phyloP scores from a whole-genome alignment of 2,329 filamentous ascomycete species.

The Penicillium corylophilum region DNA sequence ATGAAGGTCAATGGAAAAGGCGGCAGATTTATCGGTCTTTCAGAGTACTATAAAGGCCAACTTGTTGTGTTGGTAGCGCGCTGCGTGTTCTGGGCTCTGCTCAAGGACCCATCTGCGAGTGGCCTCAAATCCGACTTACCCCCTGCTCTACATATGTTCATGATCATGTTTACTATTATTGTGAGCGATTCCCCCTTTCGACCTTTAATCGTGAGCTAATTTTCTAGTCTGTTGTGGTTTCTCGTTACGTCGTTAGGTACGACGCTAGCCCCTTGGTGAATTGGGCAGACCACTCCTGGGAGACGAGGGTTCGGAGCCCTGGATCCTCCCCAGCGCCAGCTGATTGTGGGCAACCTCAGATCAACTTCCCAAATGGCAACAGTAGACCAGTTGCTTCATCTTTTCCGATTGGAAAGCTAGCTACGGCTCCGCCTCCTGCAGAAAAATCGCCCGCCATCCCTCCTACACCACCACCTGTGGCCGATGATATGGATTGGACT shows the following conservation, averaged over 20 bases:
- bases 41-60: constrained; percentile 49
- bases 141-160: constrained; percentile 40
- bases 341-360: constrained; percentile 14
- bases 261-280: constrained; percentile 43
- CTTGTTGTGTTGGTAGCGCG: constrained; percentile 46
- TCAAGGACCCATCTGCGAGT: constrained; percentile 40
- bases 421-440: constrained; percentile 25
- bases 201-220: constrained; percentile 20
- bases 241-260: constrained; percentile 39
- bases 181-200: constrained; percentile 22
- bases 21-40: constrained; percentile 43
- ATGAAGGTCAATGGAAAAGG: constrained; percentile 43
- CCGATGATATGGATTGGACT: constrained; percentile 52
- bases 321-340: constrained; percentile 17
- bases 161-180: constrained; percentile 41
- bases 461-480: constrained; percentile 41
- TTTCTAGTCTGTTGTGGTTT: constrained; percentile 37
- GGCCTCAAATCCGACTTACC: constrained; percentile 30
- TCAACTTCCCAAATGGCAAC: constrained; percentile 16
- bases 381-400: constrained; percentile 20
- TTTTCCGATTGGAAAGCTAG: constrained; percentile 45
- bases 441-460: constrained; percentile 26
- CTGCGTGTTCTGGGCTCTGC: constrained; percentile 45
- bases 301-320: constrained; percentile 24
- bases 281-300: constrained; percentile 41